Percentiles rank a stretch among this genome's conserved stretches.
Evolutionary conservation across 352 stramenopile genomes (phyloP).

Genomic region (Phytophthora tentaculata): DNA sequence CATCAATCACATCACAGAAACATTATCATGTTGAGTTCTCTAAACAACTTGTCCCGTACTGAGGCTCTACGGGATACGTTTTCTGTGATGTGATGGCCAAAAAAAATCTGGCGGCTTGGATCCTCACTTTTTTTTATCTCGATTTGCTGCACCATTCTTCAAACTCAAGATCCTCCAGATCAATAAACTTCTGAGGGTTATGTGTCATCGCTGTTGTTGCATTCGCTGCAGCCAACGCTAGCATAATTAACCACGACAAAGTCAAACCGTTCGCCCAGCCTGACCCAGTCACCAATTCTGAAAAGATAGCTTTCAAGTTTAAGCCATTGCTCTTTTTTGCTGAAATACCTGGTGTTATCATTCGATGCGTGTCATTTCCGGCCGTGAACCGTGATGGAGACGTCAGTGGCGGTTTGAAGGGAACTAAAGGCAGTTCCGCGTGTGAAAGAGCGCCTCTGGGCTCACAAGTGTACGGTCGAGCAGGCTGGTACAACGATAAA

Average conservation of each 20-base stretch:
- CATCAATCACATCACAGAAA: too few species aligned
- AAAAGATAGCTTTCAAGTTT: not conserved
- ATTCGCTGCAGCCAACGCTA: not conserved
- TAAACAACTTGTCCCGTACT: too few species aligned
- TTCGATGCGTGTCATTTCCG: conserved; percentile 5
- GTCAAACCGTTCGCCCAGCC: not conserved
- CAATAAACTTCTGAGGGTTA: not conserved
- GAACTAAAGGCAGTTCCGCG: not conserved
- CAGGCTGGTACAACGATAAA: not conserved
- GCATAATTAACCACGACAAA: not conserved
- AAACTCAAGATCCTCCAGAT: too few species aligned
- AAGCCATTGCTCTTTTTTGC: too few species aligned
- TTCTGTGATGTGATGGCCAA: too few species aligned
- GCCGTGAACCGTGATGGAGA: conserved; percentile 3
- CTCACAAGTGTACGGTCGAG: conserved; percentile 6
- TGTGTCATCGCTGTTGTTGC: not conserved
- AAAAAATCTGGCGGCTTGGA: too few species aligned
- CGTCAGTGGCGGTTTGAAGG: conserved; percentile 5
- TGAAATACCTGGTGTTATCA: too few species aligned
- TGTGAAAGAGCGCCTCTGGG: conserved; percentile 3
- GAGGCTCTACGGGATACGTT: too few species aligned
- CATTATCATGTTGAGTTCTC: too few species aligned
- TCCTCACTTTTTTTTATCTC: too few species aligned
- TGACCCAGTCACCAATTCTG: not conserved
- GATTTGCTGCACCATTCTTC: too few species aligned